phyloP scores from a whole-genome alignment of 2,329 filamentous ascomycete genomes.

The Diaporthe sp. region DNA sequence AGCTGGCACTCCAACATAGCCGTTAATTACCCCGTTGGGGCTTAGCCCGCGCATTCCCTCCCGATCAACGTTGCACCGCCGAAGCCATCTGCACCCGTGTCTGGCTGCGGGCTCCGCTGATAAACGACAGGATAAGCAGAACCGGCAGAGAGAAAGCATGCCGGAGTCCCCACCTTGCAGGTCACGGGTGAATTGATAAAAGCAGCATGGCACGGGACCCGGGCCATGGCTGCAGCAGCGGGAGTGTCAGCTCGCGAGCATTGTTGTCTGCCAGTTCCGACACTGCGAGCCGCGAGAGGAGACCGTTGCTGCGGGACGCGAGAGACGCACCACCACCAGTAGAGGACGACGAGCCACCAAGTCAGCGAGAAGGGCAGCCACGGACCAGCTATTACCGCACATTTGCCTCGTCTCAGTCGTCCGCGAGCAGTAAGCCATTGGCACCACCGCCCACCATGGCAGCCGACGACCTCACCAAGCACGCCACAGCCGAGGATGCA shows the following conservation, averaged over 20 bases:
- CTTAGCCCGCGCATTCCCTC: neutral
- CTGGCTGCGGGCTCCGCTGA: slow-evolving; percentile 15
- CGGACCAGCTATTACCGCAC: neutral
- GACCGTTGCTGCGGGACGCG: neutral
- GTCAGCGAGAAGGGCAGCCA: neutral
- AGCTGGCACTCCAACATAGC: neutral
- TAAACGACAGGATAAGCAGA: slow-evolving; percentile 13
- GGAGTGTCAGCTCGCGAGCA: neutral
- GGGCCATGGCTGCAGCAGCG: neutral
- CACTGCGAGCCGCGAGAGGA: neutral
- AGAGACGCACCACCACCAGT: neutral
- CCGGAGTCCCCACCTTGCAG: neutral
- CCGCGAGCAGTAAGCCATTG: neutral
- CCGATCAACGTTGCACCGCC: slow-evolving; percentile 8
- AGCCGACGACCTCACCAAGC: slow-evolving; percentile 21
- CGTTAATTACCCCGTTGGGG: neutral
- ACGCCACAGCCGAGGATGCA: slow-evolving; percentile 14
- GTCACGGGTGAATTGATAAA: neutral
- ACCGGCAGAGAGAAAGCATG: neutral
- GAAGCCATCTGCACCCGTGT: slow-evolving; percentile 22
- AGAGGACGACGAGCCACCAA: neutral
- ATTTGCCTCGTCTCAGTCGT: neutral
- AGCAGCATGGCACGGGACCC: slow-evolving; percentile 11
- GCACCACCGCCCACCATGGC: slow-evolving; percentile 19
- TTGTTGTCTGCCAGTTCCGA: neutral